Percentiles rank a stretch among this genome's conserved stretches.
These are phyloP conservation scores for Exserohilum turcica DNA, from an alignment of 2,329 filamentous ascomycete genomes.

Conservation along the genomic window DNA sequence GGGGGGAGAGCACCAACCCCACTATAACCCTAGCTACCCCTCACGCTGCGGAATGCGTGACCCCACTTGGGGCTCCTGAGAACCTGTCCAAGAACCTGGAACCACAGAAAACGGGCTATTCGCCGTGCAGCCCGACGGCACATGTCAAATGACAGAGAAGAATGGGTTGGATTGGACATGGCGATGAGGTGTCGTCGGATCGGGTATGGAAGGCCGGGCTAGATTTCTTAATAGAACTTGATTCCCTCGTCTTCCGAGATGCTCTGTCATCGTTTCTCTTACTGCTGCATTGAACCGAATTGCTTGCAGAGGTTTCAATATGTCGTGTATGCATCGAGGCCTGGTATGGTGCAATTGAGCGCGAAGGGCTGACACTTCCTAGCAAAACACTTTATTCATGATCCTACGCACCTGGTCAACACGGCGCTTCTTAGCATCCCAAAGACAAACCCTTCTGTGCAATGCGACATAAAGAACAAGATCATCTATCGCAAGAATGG, in stretches of 20 bases:
- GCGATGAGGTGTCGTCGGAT: constrained; percentile 2
- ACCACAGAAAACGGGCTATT: constrained; percentile 4
- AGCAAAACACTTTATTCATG: constrained; percentile 86
- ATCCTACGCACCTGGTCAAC: constrained; percentile 77
- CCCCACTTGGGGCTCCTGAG: constrained; percentile 7
- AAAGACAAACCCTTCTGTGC: constrained; percentile 80
- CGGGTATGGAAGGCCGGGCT: constrained; percentile 3
- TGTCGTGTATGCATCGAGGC: constrained; percentile 9
- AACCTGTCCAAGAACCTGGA: constrained; percentile 1
- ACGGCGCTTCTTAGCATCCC: constrained; percentile 78
- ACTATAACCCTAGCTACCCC: constrained; percentile 10
- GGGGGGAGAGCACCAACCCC: constrained; percentile 8
- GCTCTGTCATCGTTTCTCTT: background rate
- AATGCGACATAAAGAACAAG: constrained; percentile 79
- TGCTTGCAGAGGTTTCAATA: background rate
- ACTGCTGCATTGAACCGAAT: background rate
- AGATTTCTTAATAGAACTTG: background rate
- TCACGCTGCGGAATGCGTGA: constrained; percentile 3
- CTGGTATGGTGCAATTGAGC: background rate
- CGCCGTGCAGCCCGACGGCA: constrained; percentile 8
- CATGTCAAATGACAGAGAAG: constrained; percentile 8
- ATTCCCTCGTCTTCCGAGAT: background rate
- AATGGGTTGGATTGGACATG: background rate
- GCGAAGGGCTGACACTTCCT: constrained; percentile 1
- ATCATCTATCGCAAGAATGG: constrained; percentile 54